Conservation (phyloP, 345 rosid species). For the Psidium friedrichsthalianum region DNA sequence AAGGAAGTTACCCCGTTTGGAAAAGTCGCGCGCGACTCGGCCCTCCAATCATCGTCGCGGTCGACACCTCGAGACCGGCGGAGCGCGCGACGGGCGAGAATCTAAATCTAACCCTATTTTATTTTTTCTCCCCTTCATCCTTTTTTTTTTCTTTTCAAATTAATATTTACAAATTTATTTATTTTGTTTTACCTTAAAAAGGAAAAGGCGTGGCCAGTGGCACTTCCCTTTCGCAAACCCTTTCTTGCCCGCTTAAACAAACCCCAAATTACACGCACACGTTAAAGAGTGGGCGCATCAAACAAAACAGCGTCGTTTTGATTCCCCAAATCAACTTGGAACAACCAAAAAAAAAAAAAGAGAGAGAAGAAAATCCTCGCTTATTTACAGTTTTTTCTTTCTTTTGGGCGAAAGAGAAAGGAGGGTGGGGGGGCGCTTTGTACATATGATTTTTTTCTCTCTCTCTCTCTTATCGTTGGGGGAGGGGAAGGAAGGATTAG, state of each 20-base stretch:
- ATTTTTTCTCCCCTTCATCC: no score
- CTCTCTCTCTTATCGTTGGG: not conserved
- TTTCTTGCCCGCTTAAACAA: not conserved
- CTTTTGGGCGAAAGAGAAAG: no score
- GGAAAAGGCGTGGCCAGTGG: not conserved
- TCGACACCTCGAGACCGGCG: not conserved
- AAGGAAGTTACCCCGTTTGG: not conserved
- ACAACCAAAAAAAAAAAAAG: not conserved
- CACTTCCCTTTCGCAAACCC: not conserved
- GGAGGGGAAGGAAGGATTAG: not conserved
- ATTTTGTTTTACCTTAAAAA: not conserved
- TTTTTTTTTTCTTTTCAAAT: not conserved
- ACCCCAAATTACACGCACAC: not conserved
- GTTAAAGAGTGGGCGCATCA: not conserved
- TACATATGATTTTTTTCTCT: not conserved
- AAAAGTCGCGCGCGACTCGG: not conserved
- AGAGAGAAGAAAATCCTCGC: not conserved
- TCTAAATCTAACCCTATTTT: no score
- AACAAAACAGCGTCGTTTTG: not conserved
- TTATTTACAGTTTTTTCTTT: not conserved
- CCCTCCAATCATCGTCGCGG: not conserved
- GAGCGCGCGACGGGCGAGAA: not conserved
- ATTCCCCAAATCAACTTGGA: not conserved
- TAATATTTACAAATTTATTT: not conserved
- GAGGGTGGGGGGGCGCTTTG: not conserved